These are phyloP conservation scores for Solanum pennellii DNA, from an alignment of 257 asterid species.

Conservation along the genomic window DNA sequence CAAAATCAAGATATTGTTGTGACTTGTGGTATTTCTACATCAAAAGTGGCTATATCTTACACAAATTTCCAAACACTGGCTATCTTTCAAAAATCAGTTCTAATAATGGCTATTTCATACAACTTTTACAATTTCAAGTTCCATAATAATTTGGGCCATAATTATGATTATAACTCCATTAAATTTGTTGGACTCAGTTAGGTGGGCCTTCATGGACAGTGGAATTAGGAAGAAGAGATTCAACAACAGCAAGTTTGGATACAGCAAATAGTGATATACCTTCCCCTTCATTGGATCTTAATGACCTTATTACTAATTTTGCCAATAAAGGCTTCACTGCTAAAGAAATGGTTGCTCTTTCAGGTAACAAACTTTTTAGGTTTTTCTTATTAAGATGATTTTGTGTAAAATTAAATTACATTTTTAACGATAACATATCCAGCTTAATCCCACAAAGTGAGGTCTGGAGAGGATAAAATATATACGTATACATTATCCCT, in stretches of 20 bases:
- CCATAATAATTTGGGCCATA: background rate
- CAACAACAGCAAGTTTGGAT: slow-evolving; percentile 42
- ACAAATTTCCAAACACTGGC: background rate
- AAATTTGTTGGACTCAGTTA: slow-evolving; percentile 12
- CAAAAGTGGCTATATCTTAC: background rate
- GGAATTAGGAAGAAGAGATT: slow-evolving; percentile 49
- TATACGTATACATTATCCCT: background rate
- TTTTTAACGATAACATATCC: too few species aligned
- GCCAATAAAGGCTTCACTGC: slow-evolving; percentile 43
- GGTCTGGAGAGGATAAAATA: too few species aligned
- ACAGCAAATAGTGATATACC: slow-evolving; percentile 47
- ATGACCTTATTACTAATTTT: slow-evolving; percentile 35
- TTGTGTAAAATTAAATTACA: too few species aligned
- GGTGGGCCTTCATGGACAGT: slow-evolving; percentile 58
- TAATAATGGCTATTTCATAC: background rate
- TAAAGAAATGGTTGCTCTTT: slow-evolving; percentile 51
- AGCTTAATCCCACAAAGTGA: too few species aligned
- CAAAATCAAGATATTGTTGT: background rate
- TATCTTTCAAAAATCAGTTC: background rate
- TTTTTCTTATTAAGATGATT: background rate
- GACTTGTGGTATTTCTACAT: background rate
- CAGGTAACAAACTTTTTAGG: slow-evolving; percentile 17
- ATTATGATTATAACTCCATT: background rate
- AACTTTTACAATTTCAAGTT: background rate
- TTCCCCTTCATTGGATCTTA: slow-evolving; percentile 33